A percentile compares a stretch with the other conserved stretches of the same genome.
phyloP scores from a whole-genome alignment of 1,284 basidiomycete genomes.

The Kwoniella shivajii region DNA sequence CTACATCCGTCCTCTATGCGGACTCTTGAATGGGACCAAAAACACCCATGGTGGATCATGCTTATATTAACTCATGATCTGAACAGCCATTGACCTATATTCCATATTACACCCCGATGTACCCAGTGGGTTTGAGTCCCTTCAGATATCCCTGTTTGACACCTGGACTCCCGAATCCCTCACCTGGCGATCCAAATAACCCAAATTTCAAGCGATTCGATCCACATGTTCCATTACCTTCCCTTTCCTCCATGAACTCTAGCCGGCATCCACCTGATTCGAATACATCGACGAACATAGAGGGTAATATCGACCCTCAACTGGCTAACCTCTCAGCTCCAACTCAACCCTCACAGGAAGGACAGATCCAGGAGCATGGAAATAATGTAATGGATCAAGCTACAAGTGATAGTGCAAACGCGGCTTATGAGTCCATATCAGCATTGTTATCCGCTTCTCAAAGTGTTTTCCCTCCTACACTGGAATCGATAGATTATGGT shows the following conservation, averaged over 20 bases:
- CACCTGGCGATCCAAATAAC: conserved; percentile 35
- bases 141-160: conserved; percentile 40
- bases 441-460: conserved; percentile 16
- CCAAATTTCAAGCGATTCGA: conserved; percentile 36
- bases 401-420: conserved; percentile 8
- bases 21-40: no score
- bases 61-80: no score
- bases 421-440: conserved; percentile 20
- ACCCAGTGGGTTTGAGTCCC: conserved; percentile 41
- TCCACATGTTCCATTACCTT: conserved; percentile 8
- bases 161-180: conserved; percentile 29
- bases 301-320: background rate
- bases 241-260: background rate
- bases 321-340: background rate
- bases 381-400: background rate
- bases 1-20: no score
- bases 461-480: conserved; percentile 5
- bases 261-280: no score
- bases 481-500: conserved; percentile 2
- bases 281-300: no score
- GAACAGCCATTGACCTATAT: no score
- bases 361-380: background rate
- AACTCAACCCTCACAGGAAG: background rate
- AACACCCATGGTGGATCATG: no score
- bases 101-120: conserved; percentile 15